Conservation (phyloP, 345 rosid species). For the Sisymbrium altissimum region DNA sequence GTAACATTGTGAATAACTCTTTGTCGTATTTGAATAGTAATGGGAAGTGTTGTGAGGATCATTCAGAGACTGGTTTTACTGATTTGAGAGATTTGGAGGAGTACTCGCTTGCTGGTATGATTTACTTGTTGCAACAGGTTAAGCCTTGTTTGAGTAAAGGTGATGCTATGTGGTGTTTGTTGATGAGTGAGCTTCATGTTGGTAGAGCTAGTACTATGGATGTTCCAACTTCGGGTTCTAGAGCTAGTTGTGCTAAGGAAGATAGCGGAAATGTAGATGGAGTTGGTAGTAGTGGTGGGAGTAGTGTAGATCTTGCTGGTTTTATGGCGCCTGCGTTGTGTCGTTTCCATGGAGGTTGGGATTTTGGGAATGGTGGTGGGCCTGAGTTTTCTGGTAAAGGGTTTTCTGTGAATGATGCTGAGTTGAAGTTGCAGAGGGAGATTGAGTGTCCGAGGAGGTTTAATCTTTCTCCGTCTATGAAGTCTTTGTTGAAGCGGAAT, state of each 20-base stretch:
- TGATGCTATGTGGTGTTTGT: slow-evolving; percentile 96
- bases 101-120: slow-evolving; percentile 72
- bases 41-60: slow-evolving; percentile 33
- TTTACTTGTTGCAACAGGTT: slow-evolving; percentile 80
- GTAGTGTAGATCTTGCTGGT: slow-evolving; percentile 37
- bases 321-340: slow-evolving; percentile 58
- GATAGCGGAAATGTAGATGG: slow-evolving; percentile 37
- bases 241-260: slow-evolving; percentile 27
- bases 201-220: slow-evolving; percentile 67
- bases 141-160: slow-evolving; percentile 81
- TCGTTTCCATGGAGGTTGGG: slow-evolving; percentile 91
- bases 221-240: slow-evolving; percentile 28
- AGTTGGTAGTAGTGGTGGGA: slow-evolving; percentile 22
- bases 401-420: slow-evolving; percentile 40
- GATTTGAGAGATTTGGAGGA: slow-evolving; percentile 79
- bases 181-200: slow-evolving; percentile 87
- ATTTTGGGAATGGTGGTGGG: slow-evolving; percentile 41
- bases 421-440: slow-evolving; percentile 57
- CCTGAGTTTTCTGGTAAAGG: slow-evolving; percentile 62
- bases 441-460: slow-evolving; percentile 79
- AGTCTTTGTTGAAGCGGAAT: slow-evolving; percentile 73
- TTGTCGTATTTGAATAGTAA: slow-evolving; percentile 60
- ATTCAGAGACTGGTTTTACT: slow-evolving; percentile 47
- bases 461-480: slow-evolving; percentile 79
- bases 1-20: slow-evolving; percentile 68